These are phyloP conservation scores for Metarhizium sp. DNA, from an alignment of 2,329 filamentous ascomycete species.

Conservation along the genomic window DNA sequence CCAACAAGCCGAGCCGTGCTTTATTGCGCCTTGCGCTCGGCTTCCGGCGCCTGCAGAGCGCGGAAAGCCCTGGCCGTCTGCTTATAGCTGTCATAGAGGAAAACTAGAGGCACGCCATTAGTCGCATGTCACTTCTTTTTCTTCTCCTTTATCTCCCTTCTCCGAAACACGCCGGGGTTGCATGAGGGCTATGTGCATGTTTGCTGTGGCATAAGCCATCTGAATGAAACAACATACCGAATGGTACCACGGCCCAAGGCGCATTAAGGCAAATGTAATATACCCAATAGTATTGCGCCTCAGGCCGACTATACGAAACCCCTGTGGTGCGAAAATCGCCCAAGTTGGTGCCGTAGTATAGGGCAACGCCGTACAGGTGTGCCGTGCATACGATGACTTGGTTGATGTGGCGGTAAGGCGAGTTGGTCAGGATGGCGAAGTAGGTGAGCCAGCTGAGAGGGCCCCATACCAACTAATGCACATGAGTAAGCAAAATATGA, in stretches of 20 bases:
- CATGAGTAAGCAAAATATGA: background rate
- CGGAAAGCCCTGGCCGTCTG: constrained; percentile 18
- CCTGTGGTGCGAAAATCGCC: constrained; percentile 36
- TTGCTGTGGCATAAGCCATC: background rate
- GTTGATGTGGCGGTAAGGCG: constrained; percentile 37
- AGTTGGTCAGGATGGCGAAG: constrained; percentile 31
- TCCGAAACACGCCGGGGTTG: background rate
- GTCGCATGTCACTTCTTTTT: background rate
- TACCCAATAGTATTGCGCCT: constrained; percentile 52
- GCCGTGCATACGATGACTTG: constrained; percentile 42
- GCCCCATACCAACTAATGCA: constrained; percentile 41
- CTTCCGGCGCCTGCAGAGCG: constrained; percentile 13
- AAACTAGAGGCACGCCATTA: constrained; percentile 11
- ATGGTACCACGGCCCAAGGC: constrained; percentile 50
- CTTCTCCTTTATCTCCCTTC: background rate
- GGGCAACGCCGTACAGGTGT: constrained; percentile 51
- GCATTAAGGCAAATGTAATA: constrained; percentile 54
- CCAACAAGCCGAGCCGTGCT: background rate
- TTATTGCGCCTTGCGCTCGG: constrained; percentile 11
- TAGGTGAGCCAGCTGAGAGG: constrained; percentile 46
- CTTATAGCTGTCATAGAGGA: constrained; percentile 22
- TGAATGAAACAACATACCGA: constrained; percentile 30
- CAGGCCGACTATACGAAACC: constrained; percentile 45
- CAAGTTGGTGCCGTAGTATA: constrained; percentile 52
- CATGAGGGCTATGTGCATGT: background rate